Evolutionary conservation across 2,329 filamentous ascomycete genomes (phyloP).

Genomic region (Exophiala xenobiotica): DNA sequence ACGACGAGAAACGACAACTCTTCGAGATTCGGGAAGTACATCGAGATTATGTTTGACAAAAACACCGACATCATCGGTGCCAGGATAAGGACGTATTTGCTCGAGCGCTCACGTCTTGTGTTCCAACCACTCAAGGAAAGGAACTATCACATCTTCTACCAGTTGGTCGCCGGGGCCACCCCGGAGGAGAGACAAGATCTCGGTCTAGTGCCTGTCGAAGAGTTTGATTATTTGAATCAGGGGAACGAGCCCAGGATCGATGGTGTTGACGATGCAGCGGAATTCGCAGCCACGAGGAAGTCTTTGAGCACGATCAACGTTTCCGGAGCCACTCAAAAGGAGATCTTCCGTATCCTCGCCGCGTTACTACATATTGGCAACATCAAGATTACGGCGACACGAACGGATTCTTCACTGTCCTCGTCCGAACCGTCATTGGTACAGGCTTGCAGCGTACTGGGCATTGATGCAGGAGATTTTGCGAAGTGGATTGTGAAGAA

Average conservation of each 20-base stretch:
- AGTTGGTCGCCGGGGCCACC: conserved; percentile 87
- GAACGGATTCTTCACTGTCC: conserved; percentile 81
- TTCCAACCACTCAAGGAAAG: conserved; percentile 97
- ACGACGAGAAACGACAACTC: conserved; percentile 99
- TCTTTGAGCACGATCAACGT: conserved; percentile 90
- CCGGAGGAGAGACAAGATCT: conserved; percentile 79
- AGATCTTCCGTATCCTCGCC: conserved; percentile 87
- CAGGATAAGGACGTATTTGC: conserved; percentile 91
- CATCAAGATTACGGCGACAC: conserved; percentile 87
- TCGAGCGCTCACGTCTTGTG: conserved; percentile 92
- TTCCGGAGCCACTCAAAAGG: conserved; percentile 66
- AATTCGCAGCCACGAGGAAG: conserved; percentile 83
- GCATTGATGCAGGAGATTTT: conserved; percentile 82
- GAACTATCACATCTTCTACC: conserved; percentile 99
- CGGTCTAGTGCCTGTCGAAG: conserved; percentile 75
- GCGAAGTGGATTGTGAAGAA: conserved; percentile 99
- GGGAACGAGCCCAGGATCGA: conserved; percentile 88
- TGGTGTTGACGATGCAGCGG: conserved; percentile 90
- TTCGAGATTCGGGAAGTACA: conserved; percentile 98
- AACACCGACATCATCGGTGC: conserved; percentile 95
- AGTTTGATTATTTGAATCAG: conserved; percentile 96
- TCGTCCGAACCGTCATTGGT: conserved; percentile 78
- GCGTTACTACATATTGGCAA: conserved; percentile 93
- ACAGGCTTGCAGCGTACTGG: conserved; percentile 78
- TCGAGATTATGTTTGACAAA: conserved; percentile 98